phyloP scores from a whole-genome alignment of 2,329 filamentous ascomycete species.

The Sporothrix curviconia region DNA sequence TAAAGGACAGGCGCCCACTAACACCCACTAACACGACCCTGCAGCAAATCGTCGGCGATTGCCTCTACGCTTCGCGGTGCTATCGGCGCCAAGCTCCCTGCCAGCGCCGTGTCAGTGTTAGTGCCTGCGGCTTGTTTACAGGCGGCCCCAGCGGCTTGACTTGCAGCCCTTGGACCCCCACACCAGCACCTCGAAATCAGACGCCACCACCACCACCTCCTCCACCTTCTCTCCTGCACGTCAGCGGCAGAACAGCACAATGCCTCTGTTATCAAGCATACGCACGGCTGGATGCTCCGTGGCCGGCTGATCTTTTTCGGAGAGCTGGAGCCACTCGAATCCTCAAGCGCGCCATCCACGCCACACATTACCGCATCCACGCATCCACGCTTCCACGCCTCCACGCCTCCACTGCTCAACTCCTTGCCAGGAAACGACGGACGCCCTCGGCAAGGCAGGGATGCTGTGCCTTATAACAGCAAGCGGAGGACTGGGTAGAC shows the following conservation, averaged over 20 bases:
- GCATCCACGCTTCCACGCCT: constrained; percentile 2
- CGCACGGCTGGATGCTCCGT: too few species aligned
- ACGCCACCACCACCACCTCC: not conserved
- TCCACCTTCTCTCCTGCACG: too few species aligned
- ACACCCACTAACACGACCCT: not conserved
- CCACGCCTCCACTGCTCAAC: not conserved
- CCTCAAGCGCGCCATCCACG: constrained; percentile 5
- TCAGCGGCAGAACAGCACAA: too few species aligned
- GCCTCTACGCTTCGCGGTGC: too few species aligned
- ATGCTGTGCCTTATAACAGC: not conserved
- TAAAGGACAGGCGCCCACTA: too few species aligned
- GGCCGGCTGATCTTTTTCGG: too few species aligned
- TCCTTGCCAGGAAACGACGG: too few species aligned
- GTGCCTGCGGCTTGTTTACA: constrained; percentile 4
- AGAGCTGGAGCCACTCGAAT: not conserved
- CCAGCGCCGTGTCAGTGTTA: not conserved
- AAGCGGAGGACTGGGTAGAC: not conserved
- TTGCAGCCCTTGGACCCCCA: not conserved
- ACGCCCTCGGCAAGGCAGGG: not conserved
- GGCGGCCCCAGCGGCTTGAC: not conserved
- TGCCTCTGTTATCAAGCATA: too few species aligned
- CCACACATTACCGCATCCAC: not conserved
- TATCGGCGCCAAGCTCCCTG: too few species aligned
- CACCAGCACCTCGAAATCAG: not conserved
- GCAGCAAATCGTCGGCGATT: not conserved